Conservation (phyloP, 768 basidiomycete genomes). For the Phlebiopsis gigantea region DNA sequence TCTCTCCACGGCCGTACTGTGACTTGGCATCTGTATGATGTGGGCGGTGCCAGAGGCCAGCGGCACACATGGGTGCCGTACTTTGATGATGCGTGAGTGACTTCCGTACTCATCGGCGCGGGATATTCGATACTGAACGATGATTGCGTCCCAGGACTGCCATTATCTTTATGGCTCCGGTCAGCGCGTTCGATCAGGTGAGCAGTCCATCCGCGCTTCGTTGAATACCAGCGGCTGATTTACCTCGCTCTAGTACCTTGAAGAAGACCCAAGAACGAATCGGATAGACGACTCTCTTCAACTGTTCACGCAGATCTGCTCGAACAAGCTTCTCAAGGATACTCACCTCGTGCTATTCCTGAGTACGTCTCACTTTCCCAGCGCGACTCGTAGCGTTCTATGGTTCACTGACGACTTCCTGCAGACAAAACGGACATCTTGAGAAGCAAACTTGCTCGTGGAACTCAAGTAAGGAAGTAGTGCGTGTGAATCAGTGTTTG, state of each 20-base stretch:
- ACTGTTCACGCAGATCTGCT: constrained; percentile 81
- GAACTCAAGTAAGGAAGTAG: constrained; percentile 76
- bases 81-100: constrained; percentile 60
- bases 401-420: constrained; percentile 6
- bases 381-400: constrained; percentile 59
- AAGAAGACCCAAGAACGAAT: constrained; percentile 82
- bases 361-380: constrained; percentile 62
- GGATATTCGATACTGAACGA: neutral
- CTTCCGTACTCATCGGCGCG: neutral
- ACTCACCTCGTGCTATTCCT: constrained; percentile 45
- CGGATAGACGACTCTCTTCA: constrained; percentile 87
- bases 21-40: constrained; percentile 79
- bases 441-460: constrained; percentile 62
- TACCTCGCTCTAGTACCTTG: constrained; percentile 53
- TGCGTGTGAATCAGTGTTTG: constrained; percentile 29
- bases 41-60: constrained; percentile 75
- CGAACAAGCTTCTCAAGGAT: constrained; percentile 72
- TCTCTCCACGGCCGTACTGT: constrained; percentile 73
- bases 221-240: neutral
- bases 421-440: constrained; percentile 78
- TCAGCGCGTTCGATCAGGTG: constrained; percentile 85
- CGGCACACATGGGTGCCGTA: constrained; percentile 82
- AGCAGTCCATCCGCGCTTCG: constrained; percentile 7
- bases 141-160: constrained; percentile 37
- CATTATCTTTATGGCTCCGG: constrained; percentile 81